Evolutionary conservation across 2,329 filamentous ascomycete genomes (phyloP), one percentile per base, ranked within the genome.

Genomic region (Aspergillus sp.): DNA sequence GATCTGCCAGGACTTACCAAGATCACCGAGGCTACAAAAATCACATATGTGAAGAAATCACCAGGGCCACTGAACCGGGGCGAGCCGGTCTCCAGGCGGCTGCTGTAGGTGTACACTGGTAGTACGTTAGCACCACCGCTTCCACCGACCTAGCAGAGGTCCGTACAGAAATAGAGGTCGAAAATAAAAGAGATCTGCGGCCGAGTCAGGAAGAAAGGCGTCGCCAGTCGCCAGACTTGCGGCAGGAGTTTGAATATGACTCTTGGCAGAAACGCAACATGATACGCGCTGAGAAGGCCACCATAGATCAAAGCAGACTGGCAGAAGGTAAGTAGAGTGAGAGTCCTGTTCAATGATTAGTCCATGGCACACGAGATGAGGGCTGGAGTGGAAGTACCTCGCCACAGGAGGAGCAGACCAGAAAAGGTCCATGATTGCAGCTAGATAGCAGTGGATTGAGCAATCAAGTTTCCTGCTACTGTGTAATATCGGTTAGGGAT

Each of bases 31-130:
- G 82, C 79, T 62, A 92, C 81, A 68, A 94, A 94, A 53, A 86
- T 73, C 62, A 95, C 75, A 69, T 95, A 96, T 75, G 86, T 86
- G 57, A 94, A 79, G 62, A 94, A 82, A 68, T 94, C 88, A 66
- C 90, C 91, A 52, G 88, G 88, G 60, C 82, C 80, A 40, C 79
- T 74, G 69, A 96, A 93, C 54, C 89, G 84, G 49, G 86, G 74
- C 56, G 87, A 88, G 58, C 81, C 80, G 40, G 74, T 80, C 76
- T 96, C 92, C 46, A 95, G 76, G 59, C 85, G 82, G 66, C 82
- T 87, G 62, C 87, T 76, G 74, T 94, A 95, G 58, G 82, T 86
- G 76, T 87, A 96, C 59, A 94, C 78, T 84, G 63, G 55, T 46
- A 45, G 55, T 49, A 58, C 51, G 56, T 75, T 66, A 74, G 70